Evolutionary conservation across 1,139 yeast genomes (phyloP).

Genomic region (Hansenula sp.): DNA sequence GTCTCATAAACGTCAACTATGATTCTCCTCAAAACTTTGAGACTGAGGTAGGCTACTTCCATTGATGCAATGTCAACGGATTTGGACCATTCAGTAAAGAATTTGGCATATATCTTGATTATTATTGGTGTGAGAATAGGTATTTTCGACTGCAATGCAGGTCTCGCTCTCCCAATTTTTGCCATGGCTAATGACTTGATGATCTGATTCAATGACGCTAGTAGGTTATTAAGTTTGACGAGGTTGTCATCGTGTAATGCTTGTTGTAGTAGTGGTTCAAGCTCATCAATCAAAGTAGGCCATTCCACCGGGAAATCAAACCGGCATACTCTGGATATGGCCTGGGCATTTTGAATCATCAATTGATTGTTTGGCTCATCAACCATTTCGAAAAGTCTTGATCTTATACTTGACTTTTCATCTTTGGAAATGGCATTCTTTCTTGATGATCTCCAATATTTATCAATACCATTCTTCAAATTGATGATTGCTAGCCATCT

Average conservation of each 20-base stretch:
- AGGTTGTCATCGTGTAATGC: slow-evolving; percentile 39
- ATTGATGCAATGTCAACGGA: slow-evolving; percentile 32
- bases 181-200: slow-evolving; percentile 72
- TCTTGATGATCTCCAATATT: slow-evolving; percentile 75
- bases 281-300: slow-evolving; percentile 72
- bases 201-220: slow-evolving; percentile 70
- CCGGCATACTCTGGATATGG: slow-evolving; percentile 72
- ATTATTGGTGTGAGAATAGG: slow-evolving; percentile 59
- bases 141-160: slow-evolving; percentile 71
- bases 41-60: slow-evolving; percentile 70
- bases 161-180: slow-evolving; percentile 77
- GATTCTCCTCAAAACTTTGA: slow-evolving; percentile 71
- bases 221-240: slow-evolving; percentile 54
- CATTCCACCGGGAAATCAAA: slow-evolving; percentile 86
- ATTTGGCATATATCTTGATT: slow-evolving; percentile 52
- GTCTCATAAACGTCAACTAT: slow-evolving; percentile 75
- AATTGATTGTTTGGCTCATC: slow-evolving; percentile 72
- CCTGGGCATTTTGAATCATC: slow-evolving; percentile 78
- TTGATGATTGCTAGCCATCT: slow-evolving; percentile 88
- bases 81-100: slow-evolving; percentile 61
- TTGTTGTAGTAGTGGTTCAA: slow-evolving; percentile 45
- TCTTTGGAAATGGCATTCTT: slow-evolving; percentile 52
- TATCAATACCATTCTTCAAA: slow-evolving; percentile 83
- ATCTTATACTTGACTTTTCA: slow-evolving; percentile 64
- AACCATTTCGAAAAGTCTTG: slow-evolving; percentile 53